Conservation (phyloP, 2,329 filamentous ascomycete species). For the Fusarium continuum region DNA sequence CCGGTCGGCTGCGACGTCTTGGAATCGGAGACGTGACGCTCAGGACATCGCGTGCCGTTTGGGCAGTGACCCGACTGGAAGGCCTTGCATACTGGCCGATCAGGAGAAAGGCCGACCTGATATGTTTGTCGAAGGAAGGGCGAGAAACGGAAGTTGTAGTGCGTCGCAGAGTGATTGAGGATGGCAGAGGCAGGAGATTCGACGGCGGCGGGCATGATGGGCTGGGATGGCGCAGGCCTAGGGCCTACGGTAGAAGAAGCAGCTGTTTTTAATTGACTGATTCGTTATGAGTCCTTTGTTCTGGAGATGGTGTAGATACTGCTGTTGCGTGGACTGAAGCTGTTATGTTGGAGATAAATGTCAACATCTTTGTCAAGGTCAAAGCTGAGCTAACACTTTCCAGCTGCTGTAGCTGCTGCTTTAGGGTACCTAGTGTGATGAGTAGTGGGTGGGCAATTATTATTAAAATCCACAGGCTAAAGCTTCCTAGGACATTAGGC, state of each 20-base stretch:
- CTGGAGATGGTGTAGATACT: not conserved
- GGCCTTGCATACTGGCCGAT: constrained; percentile 84
- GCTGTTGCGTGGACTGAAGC: not conserved
- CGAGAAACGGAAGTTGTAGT: constrained; percentile 82
- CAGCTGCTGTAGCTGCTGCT: constrained; percentile 22
- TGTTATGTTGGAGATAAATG: constrained; percentile 14
- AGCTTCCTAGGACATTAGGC: no score
- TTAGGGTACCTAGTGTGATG: no score
- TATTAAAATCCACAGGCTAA: no score
- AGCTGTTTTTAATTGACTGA: not conserved
- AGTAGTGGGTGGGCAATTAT: no score
- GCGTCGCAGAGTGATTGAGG: constrained; percentile 63
- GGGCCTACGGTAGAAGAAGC: not conserved
- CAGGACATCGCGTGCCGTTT: constrained; percentile 82
- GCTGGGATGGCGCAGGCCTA: constrained; percentile 15
- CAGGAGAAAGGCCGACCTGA: constrained; percentile 81
- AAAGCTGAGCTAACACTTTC: constrained; percentile 26
- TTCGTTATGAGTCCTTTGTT: not conserved
- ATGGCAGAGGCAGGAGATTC: constrained; percentile 54
- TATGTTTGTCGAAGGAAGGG: constrained; percentile 86
- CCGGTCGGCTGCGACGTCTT: constrained; percentile 50
- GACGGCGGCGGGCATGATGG: constrained; percentile 46
- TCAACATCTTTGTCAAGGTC: constrained; percentile 5
- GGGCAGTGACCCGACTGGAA: constrained; percentile 89
- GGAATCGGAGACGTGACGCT: constrained; percentile 73